Percentiles rank a stretch among this genome's conserved stretches.
Conservation (phyloP, 2,329 filamentous ascomycete genomes). For the Hirsutella minnesotensis region DNA sequence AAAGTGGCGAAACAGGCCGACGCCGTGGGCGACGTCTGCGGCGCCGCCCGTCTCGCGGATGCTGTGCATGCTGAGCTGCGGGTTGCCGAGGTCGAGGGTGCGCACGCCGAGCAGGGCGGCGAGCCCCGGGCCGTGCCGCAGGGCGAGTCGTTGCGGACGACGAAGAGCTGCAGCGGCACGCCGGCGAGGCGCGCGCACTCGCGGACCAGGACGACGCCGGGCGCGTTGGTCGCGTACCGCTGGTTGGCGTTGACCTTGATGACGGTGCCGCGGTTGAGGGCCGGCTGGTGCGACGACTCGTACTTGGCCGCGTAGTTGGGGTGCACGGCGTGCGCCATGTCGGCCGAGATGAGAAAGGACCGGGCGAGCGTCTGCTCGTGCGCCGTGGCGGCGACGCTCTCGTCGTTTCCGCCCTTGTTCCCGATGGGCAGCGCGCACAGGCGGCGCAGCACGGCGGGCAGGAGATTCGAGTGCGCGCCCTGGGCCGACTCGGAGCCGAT, state of each 20-base stretch:
- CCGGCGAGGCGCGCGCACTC: constrained; percentile 64
- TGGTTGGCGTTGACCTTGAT: constrained; percentile 98
- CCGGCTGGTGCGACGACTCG: constrained; percentile 78
- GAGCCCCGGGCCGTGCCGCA: constrained; percentile 94
- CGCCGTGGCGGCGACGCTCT: constrained; percentile 54
- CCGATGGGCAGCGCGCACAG: constrained; percentile 66
- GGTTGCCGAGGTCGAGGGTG: constrained; percentile 86
- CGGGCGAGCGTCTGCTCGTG: constrained; percentile 87
- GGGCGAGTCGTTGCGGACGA: constrained; percentile 87
- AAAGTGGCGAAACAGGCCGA: constrained; percentile 79
- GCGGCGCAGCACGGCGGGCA: constrained; percentile 77
- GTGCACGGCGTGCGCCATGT: constrained; percentile 95
- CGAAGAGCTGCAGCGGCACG: constrained; percentile 88
- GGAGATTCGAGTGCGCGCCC: constrained; percentile 82
- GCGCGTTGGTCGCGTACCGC: constrained; percentile 91
- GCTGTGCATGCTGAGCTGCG: constrained; percentile 93
- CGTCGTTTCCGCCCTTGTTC: constrained; percentile 14
- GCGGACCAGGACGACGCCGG: constrained; percentile 84
- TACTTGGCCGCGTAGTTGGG: constrained; percentile 92
- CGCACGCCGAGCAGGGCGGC: constrained; percentile 75
- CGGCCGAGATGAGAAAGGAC: constrained; percentile 89
- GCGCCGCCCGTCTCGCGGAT: constrained; percentile 87
- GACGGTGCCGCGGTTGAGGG: constrained; percentile 93
- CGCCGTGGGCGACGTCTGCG: constrained; percentile 75
- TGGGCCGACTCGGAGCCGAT: constrained; percentile 89